Base-by-base conservation (phyloP, 192 early-diverging fungal genomes). In the Coemansia sp. region DNA sequence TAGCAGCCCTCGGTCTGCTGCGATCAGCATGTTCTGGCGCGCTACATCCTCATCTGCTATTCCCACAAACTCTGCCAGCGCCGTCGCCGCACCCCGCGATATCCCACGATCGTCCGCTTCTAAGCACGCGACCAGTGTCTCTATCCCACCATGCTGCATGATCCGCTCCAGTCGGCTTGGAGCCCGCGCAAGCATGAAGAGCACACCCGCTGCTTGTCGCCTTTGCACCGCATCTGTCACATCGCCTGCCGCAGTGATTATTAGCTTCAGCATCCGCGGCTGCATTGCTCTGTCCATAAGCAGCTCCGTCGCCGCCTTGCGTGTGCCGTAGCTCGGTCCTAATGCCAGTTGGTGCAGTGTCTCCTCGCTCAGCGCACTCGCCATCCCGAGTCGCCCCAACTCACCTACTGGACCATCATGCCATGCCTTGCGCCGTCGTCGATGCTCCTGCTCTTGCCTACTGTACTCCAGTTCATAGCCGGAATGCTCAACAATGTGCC, bases 401-500 rank as follows among this genome's bases (percentile, higher is more conserved):
- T 44, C 38, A 44, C 38, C 38, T 44, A 44, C 26, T 0, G 50
- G n/a, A 12, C 38, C 23, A 38, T 55, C 72, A 21, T 68, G 60
- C 67, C 66, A 62, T 4, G 62, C 58, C 22, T 64, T 54, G 32
- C 71, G 71, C n/a, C 55, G 58, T 18, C 50, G 27, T n/a, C 58
- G 62, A 48, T 52, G 16, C 14, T 19, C 16, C 25, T 52, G 18
- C 30, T 49, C 26, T 7, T 24, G 51, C 30, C 16, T 21, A 31
- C 50, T 10, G 49, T 38, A 49, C 28, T 58, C 62, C 16, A 62
- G 52, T 63, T 79, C 76, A 53, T 67, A 65, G 19, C 27, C 28
- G 23, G 71, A 50, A 48, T 79, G 76, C 54, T 69, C 71, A 6
- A 65, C 31, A 5, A 73, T 56, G 32, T 79, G 70, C 27, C 8